These are phyloP conservation scores for Saccharum hybrid DNA, from an alignment of 202 grass and related monocot genomes.

Conservation along the genomic window DNA sequence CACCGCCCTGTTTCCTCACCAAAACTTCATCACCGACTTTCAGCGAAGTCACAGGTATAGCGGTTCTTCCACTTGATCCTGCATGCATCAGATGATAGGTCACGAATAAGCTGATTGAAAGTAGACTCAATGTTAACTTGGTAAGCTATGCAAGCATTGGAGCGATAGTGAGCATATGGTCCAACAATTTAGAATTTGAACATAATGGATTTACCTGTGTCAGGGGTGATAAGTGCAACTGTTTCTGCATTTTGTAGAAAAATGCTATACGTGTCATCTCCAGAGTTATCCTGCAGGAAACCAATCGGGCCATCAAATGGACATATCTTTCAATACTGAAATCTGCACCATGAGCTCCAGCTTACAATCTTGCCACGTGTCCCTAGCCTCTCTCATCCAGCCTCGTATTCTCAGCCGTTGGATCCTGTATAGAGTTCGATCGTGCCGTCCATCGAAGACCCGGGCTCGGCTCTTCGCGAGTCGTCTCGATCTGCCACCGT, in stretches of 20 bases:
- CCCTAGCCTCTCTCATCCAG: too few species aligned
- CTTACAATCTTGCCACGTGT: too few species aligned
- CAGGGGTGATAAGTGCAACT: conserved; percentile 73
- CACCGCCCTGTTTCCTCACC: conserved; percentile 72
- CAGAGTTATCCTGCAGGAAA: conserved; percentile 49
- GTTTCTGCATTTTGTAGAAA: conserved; percentile 97
- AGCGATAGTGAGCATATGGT: background rate
- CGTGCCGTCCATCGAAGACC: too few species aligned
- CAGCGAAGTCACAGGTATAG: conserved; percentile 84
- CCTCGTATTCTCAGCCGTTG: too few species aligned
- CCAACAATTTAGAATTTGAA: background rate
- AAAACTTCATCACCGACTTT: conserved; percentile 83
- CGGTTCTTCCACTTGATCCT: conserved; percentile 58
- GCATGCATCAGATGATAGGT: background rate
- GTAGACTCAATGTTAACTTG: background rate
- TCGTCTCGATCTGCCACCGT: too few species aligned
- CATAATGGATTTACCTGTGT: conserved; percentile 49
- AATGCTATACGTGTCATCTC: conserved; percentile 78
- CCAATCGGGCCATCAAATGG: conserved; percentile 27
- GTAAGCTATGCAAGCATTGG: background rate
- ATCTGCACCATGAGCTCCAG: too few species aligned
- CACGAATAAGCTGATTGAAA: conserved; percentile 16
- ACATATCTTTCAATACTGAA: background rate
- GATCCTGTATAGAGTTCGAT: too few species aligned
- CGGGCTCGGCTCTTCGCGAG: too few species aligned